Evolutionary conservation across 2,329 filamentous ascomycete genomes (phyloP).

Genomic region (Xylaria sp.): DNA sequence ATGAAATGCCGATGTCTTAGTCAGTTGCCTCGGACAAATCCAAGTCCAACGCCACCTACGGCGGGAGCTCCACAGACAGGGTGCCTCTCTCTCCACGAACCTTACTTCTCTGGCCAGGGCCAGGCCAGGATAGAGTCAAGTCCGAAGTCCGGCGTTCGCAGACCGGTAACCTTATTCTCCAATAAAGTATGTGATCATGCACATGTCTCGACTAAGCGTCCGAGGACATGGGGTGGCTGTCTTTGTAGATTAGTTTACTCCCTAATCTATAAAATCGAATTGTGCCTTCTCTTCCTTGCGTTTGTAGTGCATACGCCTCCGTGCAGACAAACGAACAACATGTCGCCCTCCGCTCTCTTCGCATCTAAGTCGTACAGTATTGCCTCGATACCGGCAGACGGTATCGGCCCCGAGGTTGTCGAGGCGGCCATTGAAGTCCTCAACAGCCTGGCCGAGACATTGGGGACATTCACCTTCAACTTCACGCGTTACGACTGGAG

Average conservation of each 20-base stretch:
- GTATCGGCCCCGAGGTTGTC: constrained; percentile 73
- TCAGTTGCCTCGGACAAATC: constrained; percentile 14
- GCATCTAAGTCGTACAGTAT: constrained; percentile 59
- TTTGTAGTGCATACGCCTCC: not conserved
- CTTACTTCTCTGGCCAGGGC: too few relatives aligned
- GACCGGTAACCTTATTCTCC: not conserved
- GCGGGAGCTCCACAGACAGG: constrained; percentile 11
- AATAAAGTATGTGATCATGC: not conserved
- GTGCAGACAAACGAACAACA: constrained; percentile 1
- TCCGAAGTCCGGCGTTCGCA: constrained; percentile 13
- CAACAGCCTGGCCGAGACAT: constrained; percentile 61
- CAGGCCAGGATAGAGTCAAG: constrained; percentile 14
- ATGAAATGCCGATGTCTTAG: not conserved
- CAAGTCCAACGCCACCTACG: constrained; percentile 6
- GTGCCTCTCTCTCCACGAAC: too few relatives aligned
- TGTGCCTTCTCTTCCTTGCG: not conserved
- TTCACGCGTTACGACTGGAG: constrained; percentile 75
- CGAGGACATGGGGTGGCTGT: not conserved
- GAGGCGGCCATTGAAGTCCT: constrained; percentile 70
- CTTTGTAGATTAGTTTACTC: not conserved
- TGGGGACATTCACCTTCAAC: constrained; percentile 68
- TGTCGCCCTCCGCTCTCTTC: constrained; percentile 39
- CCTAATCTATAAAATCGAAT: not conserved
- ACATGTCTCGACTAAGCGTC: not conserved
- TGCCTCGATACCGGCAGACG: constrained; percentile 71